Base-by-base conservation (phyloP, 1,139 yeast genomes). In the Torulaspora pretoriensis region DNA sequence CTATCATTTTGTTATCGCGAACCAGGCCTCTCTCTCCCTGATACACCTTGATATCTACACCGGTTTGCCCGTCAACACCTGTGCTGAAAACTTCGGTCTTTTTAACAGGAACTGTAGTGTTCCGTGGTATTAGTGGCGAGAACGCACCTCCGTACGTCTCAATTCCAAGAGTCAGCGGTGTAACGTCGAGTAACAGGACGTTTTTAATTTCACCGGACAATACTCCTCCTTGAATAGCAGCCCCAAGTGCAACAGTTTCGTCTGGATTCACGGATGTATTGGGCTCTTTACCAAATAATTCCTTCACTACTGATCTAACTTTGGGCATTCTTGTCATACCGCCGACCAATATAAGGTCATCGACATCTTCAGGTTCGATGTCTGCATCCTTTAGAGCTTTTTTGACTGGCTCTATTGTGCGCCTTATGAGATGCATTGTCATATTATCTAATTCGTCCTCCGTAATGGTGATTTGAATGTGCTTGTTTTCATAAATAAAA, bases 301-400 rank as follows among this genome's bases (percentile, higher is more conserved):
- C 72, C 48, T 71, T 74, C 1, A 84, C 89, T 0, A 74, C 68
- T 26, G 69, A 67, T 47, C 88, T 69, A 33, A 84, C 77, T 59
- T 77, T 79, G 23, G 94, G 94, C 94, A 84, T 84, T 60, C 92
- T 68, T 0, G 94, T 83, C 94, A 84, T 84, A 33, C 94, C 94
- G 25, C 94, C 94, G 23, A 84, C 94, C 38, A 84, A 63, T 35
- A 84, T 74, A 10, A 84, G 77, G 55, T 83, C 88, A 62, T 83
- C 87, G 30, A 84, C 73, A 47, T 83, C 89, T 22, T 70, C 69
- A 4, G 75, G 68, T 35, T 73, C 77, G 50, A 84, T 65, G 30
- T 80, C 85, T 0, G 92, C 87, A 65, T 84, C 94, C 49, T 77
- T 73, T 32, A 84, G 63, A 33, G 90, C 87, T 56, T 74, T 77